Percentiles rank a stretch among this genome's conserved stretches.
These are phyloP conservation scores for Amylostereum areolatum DNA, from an alignment of 1,284 basidiomycete genomes.

Conservation along the genomic window DNA sequence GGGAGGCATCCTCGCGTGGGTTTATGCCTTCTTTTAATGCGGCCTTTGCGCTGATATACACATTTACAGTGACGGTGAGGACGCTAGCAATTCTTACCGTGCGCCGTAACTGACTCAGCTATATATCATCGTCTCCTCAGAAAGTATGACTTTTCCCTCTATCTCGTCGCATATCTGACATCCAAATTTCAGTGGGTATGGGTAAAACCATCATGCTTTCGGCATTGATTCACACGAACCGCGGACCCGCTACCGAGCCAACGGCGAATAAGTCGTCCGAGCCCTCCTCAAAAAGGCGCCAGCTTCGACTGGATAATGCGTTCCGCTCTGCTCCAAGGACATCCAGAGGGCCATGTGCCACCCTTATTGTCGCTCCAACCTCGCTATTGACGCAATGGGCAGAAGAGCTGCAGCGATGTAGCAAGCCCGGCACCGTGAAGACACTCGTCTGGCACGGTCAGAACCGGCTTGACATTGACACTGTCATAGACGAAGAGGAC, in stretches of 20 bases:
- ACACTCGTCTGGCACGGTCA: conserved; percentile 84
- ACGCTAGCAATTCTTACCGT: not conserved
- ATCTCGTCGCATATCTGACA: not conserved
- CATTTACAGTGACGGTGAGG: conserved; percentile 21
- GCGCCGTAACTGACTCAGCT: not conserved
- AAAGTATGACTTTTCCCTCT: conserved; percentile 33
- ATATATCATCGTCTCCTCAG: conserved; percentile 20
- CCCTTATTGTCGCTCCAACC: conserved; percentile 90
- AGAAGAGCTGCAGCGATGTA: conserved; percentile 76
- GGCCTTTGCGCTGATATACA: not conserved
- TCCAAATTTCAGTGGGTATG: conserved; percentile 69
- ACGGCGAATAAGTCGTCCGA: conserved; percentile 20
- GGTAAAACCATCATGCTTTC: conserved; percentile 98
- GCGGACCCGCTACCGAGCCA: conserved; percentile 36
- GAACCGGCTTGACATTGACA: conserved; percentile 70
- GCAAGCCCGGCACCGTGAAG: conserved; percentile 63
- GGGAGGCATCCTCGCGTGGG: conserved; percentile 87
- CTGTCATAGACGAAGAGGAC: conserved; percentile 42
- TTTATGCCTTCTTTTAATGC: conserved; percentile 18
- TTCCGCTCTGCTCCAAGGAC: conserved; percentile 36
- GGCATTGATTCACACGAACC: conserved; percentile 82
- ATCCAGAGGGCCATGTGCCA: conserved; percentile 39
- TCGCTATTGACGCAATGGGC: conserved; percentile 90
- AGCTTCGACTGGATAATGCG: conserved; percentile 55
- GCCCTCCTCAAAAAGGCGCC: conserved; percentile 38